Evolutionary conservation across 208 protist genomes (phyloP).

Genomic region (Wallacemonas collosoma): DNA sequence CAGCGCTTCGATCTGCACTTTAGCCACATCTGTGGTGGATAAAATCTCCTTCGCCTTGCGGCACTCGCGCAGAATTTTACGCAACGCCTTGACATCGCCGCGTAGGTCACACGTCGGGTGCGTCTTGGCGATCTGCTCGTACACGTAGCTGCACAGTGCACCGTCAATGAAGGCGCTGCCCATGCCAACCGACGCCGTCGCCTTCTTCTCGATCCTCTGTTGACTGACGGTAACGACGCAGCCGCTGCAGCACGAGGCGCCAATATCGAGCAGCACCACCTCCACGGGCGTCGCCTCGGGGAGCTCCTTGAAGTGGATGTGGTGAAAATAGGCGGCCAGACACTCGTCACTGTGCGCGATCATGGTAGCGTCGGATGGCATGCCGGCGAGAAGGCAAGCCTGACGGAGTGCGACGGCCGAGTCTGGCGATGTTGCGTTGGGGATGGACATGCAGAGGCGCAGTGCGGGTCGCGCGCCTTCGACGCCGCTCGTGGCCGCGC

Average conservation of each 20-base stretch:
- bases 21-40: conserved; percentile 55
- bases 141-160: conserved; percentile 49
- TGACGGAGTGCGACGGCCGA: conserved; percentile 47
- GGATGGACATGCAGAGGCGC: conserved; percentile 16
- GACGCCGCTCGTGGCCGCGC: not conserved
- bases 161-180: conserved; percentile 63
- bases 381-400: conserved; percentile 54
- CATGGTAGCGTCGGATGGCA: conserved; percentile 40
- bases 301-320: conserved; percentile 54
- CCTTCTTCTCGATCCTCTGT: conserved; percentile 37
- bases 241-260: conserved; percentile 45
- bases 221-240: conserved; percentile 36
- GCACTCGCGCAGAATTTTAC: conserved; percentile 61
- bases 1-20: conserved; percentile 59
- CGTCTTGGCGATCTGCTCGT: conserved; percentile 47
- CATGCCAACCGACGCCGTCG: conserved; percentile 36
- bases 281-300: conserved; percentile 25
- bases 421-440: conserved; percentile 18
- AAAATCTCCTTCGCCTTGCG: conserved; percentile 77
- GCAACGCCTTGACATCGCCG: conserved; percentile 52
- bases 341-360: conserved; percentile 57
- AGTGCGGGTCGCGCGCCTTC: conserved; percentile 20
- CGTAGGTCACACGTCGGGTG: conserved; percentile 21
- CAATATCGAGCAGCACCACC: conserved; percentile 68
- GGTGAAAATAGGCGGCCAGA: conserved; percentile 63